These are phyloP conservation scores for Euphrasia confusa DNA, from an alignment of 257 asterid genomes.

Conservation along the genomic window DNA sequence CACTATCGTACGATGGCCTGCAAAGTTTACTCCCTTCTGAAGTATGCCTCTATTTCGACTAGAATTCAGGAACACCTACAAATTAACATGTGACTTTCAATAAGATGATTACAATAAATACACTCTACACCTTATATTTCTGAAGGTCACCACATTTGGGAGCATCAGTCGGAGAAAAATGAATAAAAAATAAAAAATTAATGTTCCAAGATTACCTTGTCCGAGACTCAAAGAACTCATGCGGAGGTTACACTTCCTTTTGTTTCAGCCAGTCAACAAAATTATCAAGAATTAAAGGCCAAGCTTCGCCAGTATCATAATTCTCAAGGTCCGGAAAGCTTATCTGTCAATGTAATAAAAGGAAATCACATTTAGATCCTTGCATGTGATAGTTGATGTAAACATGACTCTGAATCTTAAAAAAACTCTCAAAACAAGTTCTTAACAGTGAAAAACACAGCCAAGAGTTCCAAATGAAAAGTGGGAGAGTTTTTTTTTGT, in stretches of 20 bases:
- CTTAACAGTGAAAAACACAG: neutral
- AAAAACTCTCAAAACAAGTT: neutral
- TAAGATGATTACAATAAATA: neutral
- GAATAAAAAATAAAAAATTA: neutral
- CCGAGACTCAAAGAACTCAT: constrained; percentile 19
- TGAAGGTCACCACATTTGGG: neutral
- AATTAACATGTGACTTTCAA: constrained; percentile 5
- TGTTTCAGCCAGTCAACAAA: constrained; percentile 68
- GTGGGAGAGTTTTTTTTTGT: neutral
- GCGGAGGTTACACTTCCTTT: constrained; percentile 18
- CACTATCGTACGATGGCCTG: constrained; percentile 19
- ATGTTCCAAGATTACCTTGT: constrained; percentile 27
- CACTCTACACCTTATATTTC: neutral
- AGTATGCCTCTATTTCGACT: constrained; percentile 17
- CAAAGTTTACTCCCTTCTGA: constrained; percentile 14
- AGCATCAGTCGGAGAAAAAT: neutral
- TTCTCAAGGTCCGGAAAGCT: constrained; percentile 70
- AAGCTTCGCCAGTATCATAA: constrained; percentile 62
- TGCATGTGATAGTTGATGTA: neutral
- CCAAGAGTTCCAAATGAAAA: neutral
- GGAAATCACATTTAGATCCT: neutral
- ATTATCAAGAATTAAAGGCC: constrained; percentile 79
- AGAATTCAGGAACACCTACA: constrained; percentile 27
- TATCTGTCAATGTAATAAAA: constrained; percentile 37
- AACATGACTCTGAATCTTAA: neutral